These are phyloP conservation scores for Lonicera japonica DNA, from an alignment of 129 eudicot species.

Conservation along the genomic window DNA sequence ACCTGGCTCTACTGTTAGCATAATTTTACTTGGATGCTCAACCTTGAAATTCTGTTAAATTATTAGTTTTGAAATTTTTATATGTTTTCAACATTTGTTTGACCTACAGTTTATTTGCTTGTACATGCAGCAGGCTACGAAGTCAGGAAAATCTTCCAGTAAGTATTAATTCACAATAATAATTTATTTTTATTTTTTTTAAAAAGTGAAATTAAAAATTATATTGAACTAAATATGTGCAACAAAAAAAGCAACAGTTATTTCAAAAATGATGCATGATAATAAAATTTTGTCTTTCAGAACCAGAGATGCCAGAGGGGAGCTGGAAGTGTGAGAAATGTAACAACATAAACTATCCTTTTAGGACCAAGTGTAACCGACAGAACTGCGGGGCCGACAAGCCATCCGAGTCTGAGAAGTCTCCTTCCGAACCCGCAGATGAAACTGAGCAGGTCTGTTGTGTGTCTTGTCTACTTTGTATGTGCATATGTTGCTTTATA, in stretches of 20 bases:
- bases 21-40: too few relatives aligned
- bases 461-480: slow-evolving; percentile 20
- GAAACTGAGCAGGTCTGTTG: slow-evolving; percentile 87
- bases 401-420: slow-evolving; percentile 52
- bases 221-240: neutral
- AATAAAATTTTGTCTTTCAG: slow-evolving; percentile 25
- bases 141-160: slow-evolving; percentile 59
- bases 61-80: too few relatives aligned
- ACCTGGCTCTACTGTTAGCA: too few relatives aligned
- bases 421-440: slow-evolving; percentile 48
- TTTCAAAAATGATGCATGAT: neutral
- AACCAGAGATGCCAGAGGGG: slow-evolving; percentile 88
- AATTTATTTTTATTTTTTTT: neutral
- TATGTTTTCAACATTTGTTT: too few relatives aligned
- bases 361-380: slow-evolving; percentile 93
- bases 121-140: neutral
- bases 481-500: slow-evolving; percentile 14
- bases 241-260: neutral
- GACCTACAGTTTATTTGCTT: too few relatives aligned
- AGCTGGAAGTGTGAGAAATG: slow-evolving; percentile 96
- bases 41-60: too few relatives aligned
- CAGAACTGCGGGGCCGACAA: slow-evolving; percentile 95
- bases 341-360: slow-evolving; percentile 80
- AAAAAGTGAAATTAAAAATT: neutral
- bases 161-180: slow-evolving; percentile 28